Base-by-base conservation (phyloP, 2,329 filamentous ascomycete genomes). In the Xylaria sp. region DNA sequence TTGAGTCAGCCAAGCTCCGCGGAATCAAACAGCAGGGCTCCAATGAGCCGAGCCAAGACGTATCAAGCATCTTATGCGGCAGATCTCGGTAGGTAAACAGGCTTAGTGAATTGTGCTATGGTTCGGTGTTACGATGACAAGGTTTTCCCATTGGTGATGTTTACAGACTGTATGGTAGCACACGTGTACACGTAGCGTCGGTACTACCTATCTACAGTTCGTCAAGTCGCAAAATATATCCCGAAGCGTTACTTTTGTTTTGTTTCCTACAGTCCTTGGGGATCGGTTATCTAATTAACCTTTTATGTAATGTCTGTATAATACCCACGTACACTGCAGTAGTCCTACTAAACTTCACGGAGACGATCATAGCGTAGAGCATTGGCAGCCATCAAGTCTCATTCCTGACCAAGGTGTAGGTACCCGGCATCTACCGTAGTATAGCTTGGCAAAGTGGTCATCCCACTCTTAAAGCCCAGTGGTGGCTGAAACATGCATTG, bases 1-100 rank as follows among this genome's bases (percentile, higher is more conserved):
- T 53, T 36, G 50, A 45, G 20, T 61, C 39, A 53, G 39, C 31
- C 11, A 33, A 25, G 33, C 15, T 36, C 25, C 25, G 13, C 15
- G 5, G 50, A 55, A 49, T 22, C 39, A 54, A 55, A n/a, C 44
- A 36, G 27, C 33, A 55, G 42, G 42, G 60, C 31, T 47, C 27
- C 27, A n/a, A 10, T 25, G 33, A 44, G 47, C 36, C 33, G 33
- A n/a, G n/a, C n/a, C n/a, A n/a, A n/a, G n/a, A 42, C 36, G 29
- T 38, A 20, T 36, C 20, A 22, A 7, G 36, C 22, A 15, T 33
- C 36, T 29, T 27, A 61, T 55, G 50, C 60, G 25, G 60, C 50
- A 55, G 50, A 56, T 62, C 60, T 55, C 47, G 47, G 60, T 47
- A 55, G 29, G 38, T 54, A 25, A 51, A 55, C 22, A 13, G 50